Conservation (phyloP, 805 yeast genomes). For the Candida ponderosae region DNA sequence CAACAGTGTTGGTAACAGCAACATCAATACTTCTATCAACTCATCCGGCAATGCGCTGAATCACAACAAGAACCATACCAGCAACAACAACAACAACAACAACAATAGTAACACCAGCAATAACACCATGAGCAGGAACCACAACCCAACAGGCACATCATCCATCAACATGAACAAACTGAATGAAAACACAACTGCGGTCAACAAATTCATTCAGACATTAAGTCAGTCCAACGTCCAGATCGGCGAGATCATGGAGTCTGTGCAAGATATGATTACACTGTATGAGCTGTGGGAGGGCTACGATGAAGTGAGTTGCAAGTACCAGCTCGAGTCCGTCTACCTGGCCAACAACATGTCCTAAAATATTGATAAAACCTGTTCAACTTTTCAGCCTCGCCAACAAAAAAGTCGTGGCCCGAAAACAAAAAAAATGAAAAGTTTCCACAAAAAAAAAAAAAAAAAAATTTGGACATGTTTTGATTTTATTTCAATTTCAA, state of each 20-base stretch:
- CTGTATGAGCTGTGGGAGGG: conserved; percentile 81
- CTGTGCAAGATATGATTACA: conserved; percentile 77
- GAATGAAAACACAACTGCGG: not conserved
- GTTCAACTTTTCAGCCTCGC: not conserved
- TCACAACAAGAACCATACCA: not conserved
- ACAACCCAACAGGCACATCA: conserved; percentile 10
- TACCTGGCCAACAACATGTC: not conserved
- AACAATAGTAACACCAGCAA: conserved; percentile 14
- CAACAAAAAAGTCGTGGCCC: no score
- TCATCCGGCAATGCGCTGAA: not conserved
- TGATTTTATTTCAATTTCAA: no score
- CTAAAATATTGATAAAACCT: no score
- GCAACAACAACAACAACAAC: not conserved
- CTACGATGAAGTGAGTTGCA: conserved; percentile 51
- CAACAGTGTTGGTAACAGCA: no score
- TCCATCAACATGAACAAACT: no score
- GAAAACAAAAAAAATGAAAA: no score
- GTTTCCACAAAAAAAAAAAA: no score
- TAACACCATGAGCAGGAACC: conserved; percentile 27
- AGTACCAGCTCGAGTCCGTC: conserved; percentile 14
- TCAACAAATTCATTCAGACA: conserved; percentile 29
- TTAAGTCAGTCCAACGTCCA: conserved; percentile 73
- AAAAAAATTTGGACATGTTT: no score
- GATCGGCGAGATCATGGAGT: conserved; percentile 67
- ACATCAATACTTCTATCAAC: no score